These are phyloP conservation scores for Coemansia sp. DNA, from an alignment of 192 early-diverging fungal genomes.

Conservation along the genomic window DNA sequence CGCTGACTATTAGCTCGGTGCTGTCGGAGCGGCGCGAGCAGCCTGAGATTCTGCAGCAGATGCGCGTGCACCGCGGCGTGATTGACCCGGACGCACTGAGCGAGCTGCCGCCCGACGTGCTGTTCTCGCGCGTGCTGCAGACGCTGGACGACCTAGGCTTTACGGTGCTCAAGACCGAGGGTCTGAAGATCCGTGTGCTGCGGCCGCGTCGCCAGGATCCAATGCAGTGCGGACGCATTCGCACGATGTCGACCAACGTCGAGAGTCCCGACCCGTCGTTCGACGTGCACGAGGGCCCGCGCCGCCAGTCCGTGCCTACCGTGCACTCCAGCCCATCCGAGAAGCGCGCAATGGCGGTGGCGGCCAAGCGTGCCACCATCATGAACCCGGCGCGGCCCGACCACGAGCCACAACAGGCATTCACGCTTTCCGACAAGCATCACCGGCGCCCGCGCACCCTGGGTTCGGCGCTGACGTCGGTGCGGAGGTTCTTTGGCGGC, in stretches of 20 bases:
- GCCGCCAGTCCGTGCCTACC: slow-evolving; percentile 43
- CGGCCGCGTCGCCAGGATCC: slow-evolving; percentile 29
- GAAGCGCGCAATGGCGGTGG: slow-evolving; percentile 21
- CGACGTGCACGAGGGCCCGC: slow-evolving; percentile 22
- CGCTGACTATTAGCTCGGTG: slow-evolving; percentile 34
- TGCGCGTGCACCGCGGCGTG: slow-evolving; percentile 69
- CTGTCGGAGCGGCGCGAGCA: slow-evolving; percentile 34
- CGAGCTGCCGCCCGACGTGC: slow-evolving; percentile 58
- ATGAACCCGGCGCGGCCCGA: slow-evolving; percentile 35
- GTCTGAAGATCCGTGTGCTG: slow-evolving; percentile 46
- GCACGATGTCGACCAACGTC: slow-evolving; percentile 37
- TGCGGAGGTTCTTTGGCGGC: slow-evolving; percentile 42
- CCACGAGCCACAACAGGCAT: slow-evolving; percentile 15
- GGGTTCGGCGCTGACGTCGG: slow-evolving; percentile 45
- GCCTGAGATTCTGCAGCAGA: slow-evolving; percentile 54
- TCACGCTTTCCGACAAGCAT: slow-evolving; percentile 24
- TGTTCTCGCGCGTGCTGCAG: slow-evolving; percentile 64
- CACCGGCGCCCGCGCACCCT: slow-evolving; percentile 33
- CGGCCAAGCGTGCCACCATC: slow-evolving; percentile 43
- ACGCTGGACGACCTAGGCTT: slow-evolving; percentile 51
- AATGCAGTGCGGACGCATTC: slow-evolving; percentile 11
- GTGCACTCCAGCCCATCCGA: slow-evolving; percentile 12
- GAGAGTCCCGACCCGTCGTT: slow-evolving; percentile 6
- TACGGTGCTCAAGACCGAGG: slow-evolving; percentile 45
- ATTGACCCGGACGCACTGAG: slow-evolving; percentile 69